phyloP scores from a whole-genome alignment of 2,329 filamentous ascomycete species.

The Alternaria viburni region DNA sequence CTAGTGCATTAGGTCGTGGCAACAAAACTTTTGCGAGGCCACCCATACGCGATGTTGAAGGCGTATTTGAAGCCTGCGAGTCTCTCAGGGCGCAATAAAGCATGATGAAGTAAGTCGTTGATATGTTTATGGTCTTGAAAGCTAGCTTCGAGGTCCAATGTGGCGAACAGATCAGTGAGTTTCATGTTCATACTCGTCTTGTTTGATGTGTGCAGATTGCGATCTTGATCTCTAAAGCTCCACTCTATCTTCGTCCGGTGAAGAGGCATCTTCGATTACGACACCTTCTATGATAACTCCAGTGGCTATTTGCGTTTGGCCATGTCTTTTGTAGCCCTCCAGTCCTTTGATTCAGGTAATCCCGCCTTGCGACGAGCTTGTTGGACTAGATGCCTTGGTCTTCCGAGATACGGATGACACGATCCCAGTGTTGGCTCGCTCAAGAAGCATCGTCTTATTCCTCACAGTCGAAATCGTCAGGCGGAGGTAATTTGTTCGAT shows the following conservation, averaged over 20 bases:
- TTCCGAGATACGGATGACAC: background rate
- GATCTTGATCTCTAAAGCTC: background rate
- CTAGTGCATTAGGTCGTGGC: background rate
- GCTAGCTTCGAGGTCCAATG: background rate
- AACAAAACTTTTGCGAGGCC: background rate
- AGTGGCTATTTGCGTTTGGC: background rate
- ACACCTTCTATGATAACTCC: background rate
- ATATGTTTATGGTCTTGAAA: background rate
- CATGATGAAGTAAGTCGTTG: background rate
- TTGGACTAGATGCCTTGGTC: background rate
- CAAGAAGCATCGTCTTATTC: background rate
- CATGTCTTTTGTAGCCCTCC: background rate
- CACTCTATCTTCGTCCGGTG: background rate
- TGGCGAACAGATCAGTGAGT: background rate
- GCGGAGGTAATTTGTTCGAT: background rate
- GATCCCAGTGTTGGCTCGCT: accelerated
- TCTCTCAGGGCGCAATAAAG: background rate
- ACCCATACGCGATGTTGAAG: background rate
- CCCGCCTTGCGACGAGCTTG: background rate
- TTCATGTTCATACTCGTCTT: background rate
- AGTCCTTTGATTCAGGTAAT: background rate
- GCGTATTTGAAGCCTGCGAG: background rate
- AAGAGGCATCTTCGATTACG: background rate
- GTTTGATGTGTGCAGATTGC: background rate
- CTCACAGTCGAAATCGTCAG: background rate